These are phyloP conservation scores for Macroventuria anomochaeta DNA, from an alignment of 2,329 filamentous ascomycete species.

Conservation along the genomic window DNA sequence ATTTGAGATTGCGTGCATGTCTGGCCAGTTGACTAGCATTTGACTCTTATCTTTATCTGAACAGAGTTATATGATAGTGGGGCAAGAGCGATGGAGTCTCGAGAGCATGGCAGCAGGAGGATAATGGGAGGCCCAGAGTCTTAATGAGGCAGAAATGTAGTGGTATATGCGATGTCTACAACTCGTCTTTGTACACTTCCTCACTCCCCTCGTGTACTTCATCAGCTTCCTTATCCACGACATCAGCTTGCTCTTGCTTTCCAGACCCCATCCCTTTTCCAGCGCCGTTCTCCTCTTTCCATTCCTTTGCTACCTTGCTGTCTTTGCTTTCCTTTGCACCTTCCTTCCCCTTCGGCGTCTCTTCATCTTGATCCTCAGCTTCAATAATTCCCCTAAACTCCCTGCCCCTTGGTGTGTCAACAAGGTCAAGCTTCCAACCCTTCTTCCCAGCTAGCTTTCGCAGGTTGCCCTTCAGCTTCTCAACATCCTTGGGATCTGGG, in stretches of 20 bases:
- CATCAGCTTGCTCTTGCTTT: conserved; percentile 21
- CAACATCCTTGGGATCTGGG: conserved; percentile 66
- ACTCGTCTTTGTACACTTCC: conserved; percentile 51
- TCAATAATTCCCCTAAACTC: conserved; percentile 76
- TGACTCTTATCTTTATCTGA: not conserved
- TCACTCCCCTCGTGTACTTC: conserved; percentile 47
- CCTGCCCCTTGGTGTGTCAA: conserved; percentile 69
- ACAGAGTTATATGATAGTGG: too few relatives aligned
- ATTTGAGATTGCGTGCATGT: not conserved
- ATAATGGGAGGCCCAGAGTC: too few relatives aligned
- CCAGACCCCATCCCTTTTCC: conserved; percentile 56
- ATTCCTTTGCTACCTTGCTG: conserved; percentile 26
- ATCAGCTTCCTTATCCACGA: conserved; percentile 29
- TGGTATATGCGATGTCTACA: conserved; percentile 28
- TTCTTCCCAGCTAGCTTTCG: conserved; percentile 72
- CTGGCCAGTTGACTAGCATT: not conserved
- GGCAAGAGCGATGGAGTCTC: not conserved
- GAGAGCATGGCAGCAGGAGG: not conserved
- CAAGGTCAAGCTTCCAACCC: conserved; percentile 81
- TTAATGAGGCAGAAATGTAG: too few relatives aligned
- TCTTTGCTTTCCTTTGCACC: conserved; percentile 23
- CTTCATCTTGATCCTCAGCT: conserved; percentile 60
- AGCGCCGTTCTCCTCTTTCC: conserved; percentile 30
- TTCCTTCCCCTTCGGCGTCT: conserved; percentile 27
- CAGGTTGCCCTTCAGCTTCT: conserved; percentile 72